Conservation (phyloP, 2,329 filamentous ascomycete species). For the Xylaria sp. region DNA sequence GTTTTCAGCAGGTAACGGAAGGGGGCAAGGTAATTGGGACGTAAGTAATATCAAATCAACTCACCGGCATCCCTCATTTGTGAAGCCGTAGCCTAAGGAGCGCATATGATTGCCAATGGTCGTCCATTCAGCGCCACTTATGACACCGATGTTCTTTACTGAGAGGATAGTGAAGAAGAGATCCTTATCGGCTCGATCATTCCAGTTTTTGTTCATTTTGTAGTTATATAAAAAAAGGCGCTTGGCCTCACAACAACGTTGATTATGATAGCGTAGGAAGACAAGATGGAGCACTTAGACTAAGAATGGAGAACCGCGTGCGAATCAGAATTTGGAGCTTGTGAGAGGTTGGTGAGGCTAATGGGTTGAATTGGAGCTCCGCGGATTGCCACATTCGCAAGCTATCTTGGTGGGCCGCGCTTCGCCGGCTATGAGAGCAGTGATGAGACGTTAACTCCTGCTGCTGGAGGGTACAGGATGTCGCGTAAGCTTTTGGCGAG, state of each 20-base stretch:
- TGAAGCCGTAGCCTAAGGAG: constrained; percentile 68
- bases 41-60: constrained; percentile 47
- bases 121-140: constrained; percentile 70
- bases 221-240: constrained; percentile 33
- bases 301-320: constrained; percentile 39
- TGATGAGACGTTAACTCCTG: background rate
- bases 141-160: constrained; percentile 71
- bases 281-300: constrained; percentile 24
- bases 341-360: constrained; percentile 47
- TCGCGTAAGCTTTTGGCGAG: constrained; percentile 26
- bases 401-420: constrained; percentile 38
- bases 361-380: constrained; percentile 42
- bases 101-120: constrained; percentile 71
- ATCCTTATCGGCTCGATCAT: constrained; percentile 69
- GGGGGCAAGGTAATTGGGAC: background rate
- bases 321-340: constrained; percentile 45
- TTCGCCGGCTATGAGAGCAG: background rate
- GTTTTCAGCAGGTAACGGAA: background rate
- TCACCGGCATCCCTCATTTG: constrained; percentile 72
- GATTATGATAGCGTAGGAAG: constrained; percentile 23
- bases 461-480: constrained; percentile 16
- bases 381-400: constrained; percentile 40
- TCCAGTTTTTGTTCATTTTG: constrained; percentile 70
- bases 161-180: constrained; percentile 71
- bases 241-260: constrained; percentile 33